Evolutionary conservation across 371 early-diverging fungal species (phyloP).

Genomic region (Mucor irregularis): DNA sequence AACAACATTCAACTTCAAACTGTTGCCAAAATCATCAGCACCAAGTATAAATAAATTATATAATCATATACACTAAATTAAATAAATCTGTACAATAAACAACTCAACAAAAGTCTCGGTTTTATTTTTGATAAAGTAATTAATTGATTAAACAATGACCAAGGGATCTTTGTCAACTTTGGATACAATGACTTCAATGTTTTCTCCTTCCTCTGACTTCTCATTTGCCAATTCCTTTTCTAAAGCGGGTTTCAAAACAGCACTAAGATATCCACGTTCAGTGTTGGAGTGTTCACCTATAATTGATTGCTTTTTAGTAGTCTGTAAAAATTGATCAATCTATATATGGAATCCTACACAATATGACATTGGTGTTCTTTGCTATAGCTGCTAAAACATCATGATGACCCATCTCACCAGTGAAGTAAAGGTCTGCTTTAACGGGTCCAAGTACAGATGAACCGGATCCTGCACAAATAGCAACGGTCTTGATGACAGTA

Average conservation of each 20-base stretch:
- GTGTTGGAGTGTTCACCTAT: slow-evolving; percentile 87
- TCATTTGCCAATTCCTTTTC: slow-evolving; percentile 52
- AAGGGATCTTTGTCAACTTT: slow-evolving; percentile 73
- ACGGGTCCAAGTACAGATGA: slow-evolving; percentile 57
- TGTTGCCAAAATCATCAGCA: slow-evolving; percentile 86
- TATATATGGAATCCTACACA: slow-evolving; percentile 64
- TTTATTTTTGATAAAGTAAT: not conserved
- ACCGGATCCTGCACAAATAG: slow-evolving; percentile 95
- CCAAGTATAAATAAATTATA: slow-evolving; percentile 58
- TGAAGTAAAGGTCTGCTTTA: slow-evolving; percentile 77
- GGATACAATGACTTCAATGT: slow-evolving; percentile 68
- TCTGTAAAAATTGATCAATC: not conserved
- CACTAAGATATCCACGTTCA: slow-evolving; percentile 90
- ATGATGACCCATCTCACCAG: slow-evolving; percentile 97
- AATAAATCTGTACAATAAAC: slow-evolving; percentile 5
- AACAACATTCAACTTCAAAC: slow-evolving; percentile 97
- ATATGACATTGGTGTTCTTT: slow-evolving; percentile 79
- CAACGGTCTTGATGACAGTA: slow-evolving; percentile 74
- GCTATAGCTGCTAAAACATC: slow-evolving; percentile 83
- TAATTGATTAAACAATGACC: slow-evolving; percentile 55
- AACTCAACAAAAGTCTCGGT: no score
- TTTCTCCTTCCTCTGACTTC: slow-evolving; percentile 44
- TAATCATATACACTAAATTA: not conserved
- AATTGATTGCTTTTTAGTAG: no score
- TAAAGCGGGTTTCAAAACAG: slow-evolving; percentile 68